Conservation (phyloP, 1,139 yeast genomes). For the Magnusiomyces magnusii region DNA sequence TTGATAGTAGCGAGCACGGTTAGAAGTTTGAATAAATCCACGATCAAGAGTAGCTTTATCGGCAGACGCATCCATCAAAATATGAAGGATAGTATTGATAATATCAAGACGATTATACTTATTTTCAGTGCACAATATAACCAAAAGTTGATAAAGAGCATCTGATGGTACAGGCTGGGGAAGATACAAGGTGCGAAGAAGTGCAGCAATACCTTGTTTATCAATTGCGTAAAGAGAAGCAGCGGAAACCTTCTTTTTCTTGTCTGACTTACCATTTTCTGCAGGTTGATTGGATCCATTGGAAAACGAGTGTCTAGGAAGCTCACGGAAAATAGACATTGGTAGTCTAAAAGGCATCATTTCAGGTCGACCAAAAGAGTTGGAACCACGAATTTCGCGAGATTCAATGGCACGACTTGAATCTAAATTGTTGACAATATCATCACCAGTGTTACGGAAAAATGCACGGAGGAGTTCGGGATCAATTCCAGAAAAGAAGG, state of each 20-base stretch:
- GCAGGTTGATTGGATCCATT: constrained; percentile 7
- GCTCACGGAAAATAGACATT: background rate
- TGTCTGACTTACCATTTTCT: constrained; percentile 13
- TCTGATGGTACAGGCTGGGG: constrained; percentile 65
- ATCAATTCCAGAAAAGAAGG: constrained; percentile 33
- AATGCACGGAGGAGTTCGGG: constrained; percentile 33
- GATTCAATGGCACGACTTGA: constrained; percentile 32
- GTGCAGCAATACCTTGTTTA: constrained; percentile 64
- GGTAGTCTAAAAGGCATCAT: constrained; percentile 9
- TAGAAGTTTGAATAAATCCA: constrained; percentile 51
- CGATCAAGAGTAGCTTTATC: constrained; percentile 57
- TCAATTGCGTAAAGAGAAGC: constrained; percentile 55
- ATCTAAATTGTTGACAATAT: constrained; percentile 29
- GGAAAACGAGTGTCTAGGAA: background rate
- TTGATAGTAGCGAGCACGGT: constrained; percentile 28
- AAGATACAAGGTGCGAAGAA: constrained; percentile 62
- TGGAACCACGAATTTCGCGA: constrained; percentile 25
- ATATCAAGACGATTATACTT: constrained; percentile 75
- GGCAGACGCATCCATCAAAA: constrained; percentile 65
- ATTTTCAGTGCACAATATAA: constrained; percentile 55
- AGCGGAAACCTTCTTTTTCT: constrained; percentile 23
- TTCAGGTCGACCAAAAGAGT: constrained; percentile 16
- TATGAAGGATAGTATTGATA: constrained; percentile 58
- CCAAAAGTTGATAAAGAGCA: constrained; percentile 56
- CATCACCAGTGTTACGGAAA: constrained; percentile 33